Evolutionary conservation across 352 stramenopile species (phyloP), one percentile per base, ranked within the genome.

Genomic region (Phytopythium aichiense): DNA sequence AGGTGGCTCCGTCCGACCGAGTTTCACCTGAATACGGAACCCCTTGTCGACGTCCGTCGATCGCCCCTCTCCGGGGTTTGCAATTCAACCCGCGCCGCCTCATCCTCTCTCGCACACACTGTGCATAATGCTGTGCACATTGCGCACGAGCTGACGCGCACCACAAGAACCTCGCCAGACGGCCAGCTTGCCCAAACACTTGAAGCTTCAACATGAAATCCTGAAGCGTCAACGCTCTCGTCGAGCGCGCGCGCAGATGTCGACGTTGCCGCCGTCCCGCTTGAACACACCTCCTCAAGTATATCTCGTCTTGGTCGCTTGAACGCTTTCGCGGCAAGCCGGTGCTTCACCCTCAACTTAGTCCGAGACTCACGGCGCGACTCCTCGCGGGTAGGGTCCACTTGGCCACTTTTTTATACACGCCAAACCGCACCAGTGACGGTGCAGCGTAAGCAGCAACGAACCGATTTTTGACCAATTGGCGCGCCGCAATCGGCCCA

Each of bases 391-490:
- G 18, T 50, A 50, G 43, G 23, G 46, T 51, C 28, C 42, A 16
- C 9, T 6, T 5, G 20, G 35, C 35, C 51, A 28, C 48, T 46
- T 55, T 66, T 71, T 73, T 65, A 43, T 65, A 60, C 54, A 60
- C 55, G 55, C 55, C 74, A 84, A 84, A 81, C 35, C 52, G 22
- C 13, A 48, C 43, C 52, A 28, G 64, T 87, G 81, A 91, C 79
- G 71, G 68, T 65, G 71, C 65, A 73, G 79, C 72, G 81, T 91
- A 67, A 64, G 70, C 60, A 13, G 50, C 22, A 15, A 37, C 20
- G 15, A 43, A 49, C 43, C 20, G 15, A 22, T 64, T 84, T 81
- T 78, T 31, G 25, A 11, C 65, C 64, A 69, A 69, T 69, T 54
- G 30, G 5, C 20, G 15, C 22, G 16, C 6, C 60, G 65, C 58